Base-by-base conservation (phyloP, 2,329 filamentous ascomycete species). In the Diaporthe ilicicola region DNA sequence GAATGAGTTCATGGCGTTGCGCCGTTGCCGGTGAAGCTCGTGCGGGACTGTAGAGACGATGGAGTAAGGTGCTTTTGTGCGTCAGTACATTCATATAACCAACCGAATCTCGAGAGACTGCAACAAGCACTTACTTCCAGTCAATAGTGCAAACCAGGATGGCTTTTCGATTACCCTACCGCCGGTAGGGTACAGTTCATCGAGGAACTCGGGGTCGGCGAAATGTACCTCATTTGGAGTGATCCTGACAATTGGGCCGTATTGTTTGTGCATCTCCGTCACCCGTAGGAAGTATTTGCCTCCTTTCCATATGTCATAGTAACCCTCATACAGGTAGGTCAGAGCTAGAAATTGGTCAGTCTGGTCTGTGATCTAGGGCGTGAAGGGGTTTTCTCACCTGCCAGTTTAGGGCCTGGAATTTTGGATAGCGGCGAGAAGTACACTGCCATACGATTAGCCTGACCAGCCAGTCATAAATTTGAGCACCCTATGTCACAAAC, bases 11-110 rank as follows among this genome's bases (percentile, higher is more conserved):
- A 86, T 71, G 2, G 82, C 77, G 4, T 73, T 77, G 17, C 84
- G 81, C 3, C 84, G 81, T 22, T 79, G 75, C 2, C 82, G 81
- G 72, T 86, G 84, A 8, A 79, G 75, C 27, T 82, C 78, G 70
- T 83, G 81, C 9, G 77, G 74, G n/a, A 81, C 75, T 0, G 82
- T 85, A 6, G 77, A 70, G 8, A 82, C 62, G 7, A 66, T 66
- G 44, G 62, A 66, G 15, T 37, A n/a, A 9, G 62, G 62, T 27
- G 51, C 51, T 54, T 19, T 8, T 15, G 27, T 27, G 51, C 39
- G 39, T 44, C 39, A 44, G 39, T 44, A 44, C 17, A 44, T 10
- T 44, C 39, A 17, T 44, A 15, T 44, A 17, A 44, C 39, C 39
- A 44, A 44, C 15, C 7, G 39, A 44, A 17, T 44, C 39, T 44